Percentiles rank a stretch among this genome's conserved stretches.
These are phyloP conservation scores for Straminergon stramineum DNA, from an alignment of 225 moss, liverwort and hornwort genomes.

Conservation along the genomic window DNA sequence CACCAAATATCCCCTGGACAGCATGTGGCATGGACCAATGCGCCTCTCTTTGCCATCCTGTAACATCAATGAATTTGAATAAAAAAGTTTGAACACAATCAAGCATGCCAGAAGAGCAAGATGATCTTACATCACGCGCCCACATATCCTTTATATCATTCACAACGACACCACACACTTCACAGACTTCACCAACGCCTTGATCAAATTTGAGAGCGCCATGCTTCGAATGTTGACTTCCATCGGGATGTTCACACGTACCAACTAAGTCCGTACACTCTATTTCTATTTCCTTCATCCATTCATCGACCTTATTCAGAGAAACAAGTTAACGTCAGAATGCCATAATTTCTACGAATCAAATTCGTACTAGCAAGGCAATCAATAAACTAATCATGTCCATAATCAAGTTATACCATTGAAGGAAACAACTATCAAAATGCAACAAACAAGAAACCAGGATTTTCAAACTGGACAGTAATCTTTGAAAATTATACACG, in stretches of 20 bases:
- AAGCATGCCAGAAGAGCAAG: slow-evolving; percentile 11
- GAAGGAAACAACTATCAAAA: not conserved
- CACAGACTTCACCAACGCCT: slow-evolving; percentile 40
- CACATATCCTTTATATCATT: slow-evolving; percentile 45
- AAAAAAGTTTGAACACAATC: not conserved
- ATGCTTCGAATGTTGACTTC: slow-evolving; percentile 25
- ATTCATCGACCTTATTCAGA: slow-evolving; percentile 13
- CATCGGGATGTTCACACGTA: slow-evolving; percentile 18
- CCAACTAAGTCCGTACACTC: not conserved
- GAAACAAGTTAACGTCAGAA: slow-evolving; percentile 19
- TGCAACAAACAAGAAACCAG: not conserved
- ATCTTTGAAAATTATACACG: not conserved
- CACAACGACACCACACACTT: slow-evolving; percentile 35
- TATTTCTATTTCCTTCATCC: not conserved
- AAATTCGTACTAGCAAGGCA: not conserved
- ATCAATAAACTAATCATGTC: not conserved
- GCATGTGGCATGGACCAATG: not conserved
- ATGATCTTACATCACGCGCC: slow-evolving; percentile 41
- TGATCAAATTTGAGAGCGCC: slow-evolving; percentile 24
- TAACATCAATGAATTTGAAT: not conserved
- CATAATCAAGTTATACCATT: not conserved
- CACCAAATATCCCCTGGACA: not conserved
- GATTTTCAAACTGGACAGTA: not conserved
- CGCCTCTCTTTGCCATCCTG: not conserved
- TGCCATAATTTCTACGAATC: not conserved